A percentile compares a stretch with the other conserved stretches of the same genome.
Conservation (phyloP, 192 early-diverging fungal species). For the Entrophospora sp. region DNA sequence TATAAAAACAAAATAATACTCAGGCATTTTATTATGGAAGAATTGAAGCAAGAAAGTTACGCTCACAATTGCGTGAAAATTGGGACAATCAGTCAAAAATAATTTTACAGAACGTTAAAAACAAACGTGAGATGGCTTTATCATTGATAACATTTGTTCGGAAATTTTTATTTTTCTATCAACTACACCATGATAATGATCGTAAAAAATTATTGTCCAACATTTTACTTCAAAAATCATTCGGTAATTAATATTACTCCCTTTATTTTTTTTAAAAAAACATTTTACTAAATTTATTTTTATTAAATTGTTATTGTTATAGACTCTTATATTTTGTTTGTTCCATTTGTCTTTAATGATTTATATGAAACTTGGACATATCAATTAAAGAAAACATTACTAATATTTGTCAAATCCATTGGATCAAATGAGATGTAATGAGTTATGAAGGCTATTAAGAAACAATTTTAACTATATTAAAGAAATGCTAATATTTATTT, state of each 20-base stretch:
- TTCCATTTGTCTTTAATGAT: constrained; percentile 19
- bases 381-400: constrained; percentile 11
- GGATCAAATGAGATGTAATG: constrained; percentile 8
- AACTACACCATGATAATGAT: constrained; percentile 20
- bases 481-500: background rate
- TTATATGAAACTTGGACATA: constrained; percentile 20
- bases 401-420: constrained; percentile 11
- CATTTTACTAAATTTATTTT: background rate
- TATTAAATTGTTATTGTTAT: too few species aligned
- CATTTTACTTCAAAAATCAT: constrained; percentile 17
- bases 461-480: background rate
- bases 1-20: too few species aligned
- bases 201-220: constrained; percentile 21
- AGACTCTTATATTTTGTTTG: constrained; percentile 3
- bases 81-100: constrained; percentile 31
- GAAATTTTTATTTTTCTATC: constrained; percentile 38
- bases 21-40: constrained; percentile 53
- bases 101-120: background rate
- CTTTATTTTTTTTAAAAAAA: constrained; percentile 5
- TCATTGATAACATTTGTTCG: constrained; percentile 6
- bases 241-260: background rate
- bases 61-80: constrained; percentile 20
- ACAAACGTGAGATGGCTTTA: background rate
- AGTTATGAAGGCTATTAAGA: background rate
- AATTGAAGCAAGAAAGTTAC: constrained; percentile 23